Base-by-base conservation (phyloP, 2,329 filamentous ascomycete genomes). In the Calonectria fujianensis region DNA sequence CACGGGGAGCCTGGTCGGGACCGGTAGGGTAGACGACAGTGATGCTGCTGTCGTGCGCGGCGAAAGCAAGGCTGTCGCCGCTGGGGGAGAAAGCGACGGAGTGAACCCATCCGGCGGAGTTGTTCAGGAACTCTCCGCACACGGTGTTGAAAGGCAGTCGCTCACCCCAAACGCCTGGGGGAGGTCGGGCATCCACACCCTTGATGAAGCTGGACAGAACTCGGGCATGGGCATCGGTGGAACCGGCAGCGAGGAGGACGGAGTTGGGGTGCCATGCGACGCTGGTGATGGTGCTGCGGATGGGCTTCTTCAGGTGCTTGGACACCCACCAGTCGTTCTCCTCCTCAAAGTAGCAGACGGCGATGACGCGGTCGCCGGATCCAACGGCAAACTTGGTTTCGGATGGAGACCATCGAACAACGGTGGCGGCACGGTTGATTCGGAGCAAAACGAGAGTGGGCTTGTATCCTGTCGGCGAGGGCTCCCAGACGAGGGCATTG, bases 281-380 rank as follows among this genome's bases (percentile, higher is more conserved):
- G 20, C 94, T 96, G 71, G 97, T 98, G 82, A 99, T 96, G 72
- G 97, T 99, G 85, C 96, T 98, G 79, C 96, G 94, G 82, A 99
- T 98, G 27, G 97, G 97, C 91, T 98, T 99, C 92, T 98, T 98
- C 83, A 99, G 88, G 87, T 99, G 97, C 90, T 99, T 99, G 48
- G 96, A 98, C 52, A 99, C 96, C 97, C 97, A 99, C 97, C 97
- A 99, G 89, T 99, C 96, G 86, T 99, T 98, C 86, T 99, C 97
- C 85, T 98, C 95, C 84, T 99, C 97, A 81, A 99, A 99, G 89
- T 98, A 98, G 90, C 97, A 99, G 80, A 98, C 91, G 51, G 97
- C 96, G 82, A 99, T 98, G 78, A 98, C 94, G 77, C 97, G 93
- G 80, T 98, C 97, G 76, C 97, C 97, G 35, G 96, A 98, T 75